These are phyloP conservation scores for Noccaea bulbosa DNA, from an alignment of 345 rosid species.

Conservation along the genomic window DNA sequence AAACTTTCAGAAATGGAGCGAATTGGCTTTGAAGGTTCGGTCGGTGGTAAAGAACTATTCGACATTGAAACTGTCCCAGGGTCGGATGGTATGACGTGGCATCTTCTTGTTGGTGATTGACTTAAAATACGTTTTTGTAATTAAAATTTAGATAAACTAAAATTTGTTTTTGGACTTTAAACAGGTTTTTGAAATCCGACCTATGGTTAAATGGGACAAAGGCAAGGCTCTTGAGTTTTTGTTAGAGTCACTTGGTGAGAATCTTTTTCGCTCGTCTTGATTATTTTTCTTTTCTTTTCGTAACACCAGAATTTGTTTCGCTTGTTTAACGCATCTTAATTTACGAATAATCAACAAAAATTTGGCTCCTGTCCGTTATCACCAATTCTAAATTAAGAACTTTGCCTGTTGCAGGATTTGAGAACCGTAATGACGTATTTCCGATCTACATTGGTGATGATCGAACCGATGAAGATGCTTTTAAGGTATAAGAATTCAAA, in stretches of 20 bases:
- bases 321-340: neutral
- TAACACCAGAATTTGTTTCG: neutral
- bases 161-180: conserved; percentile 9
- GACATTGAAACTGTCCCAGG: conserved; percentile 67
- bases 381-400: neutral
- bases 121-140: neutral
- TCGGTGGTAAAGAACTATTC: conserved; percentile 72
- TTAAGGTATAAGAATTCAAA: conserved; percentile 64
- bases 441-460: conserved; percentile 97
- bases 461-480: conserved; percentile 94
- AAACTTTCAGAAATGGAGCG: conserved; percentile 71
- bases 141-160: neutral
- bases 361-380: neutral
- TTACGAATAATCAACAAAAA: neutral
- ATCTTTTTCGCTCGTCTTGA: neutral
- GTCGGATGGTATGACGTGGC: conserved; percentile 71
- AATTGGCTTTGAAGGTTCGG: conserved; percentile 66
- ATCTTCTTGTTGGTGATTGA: conserved; percentile 18
- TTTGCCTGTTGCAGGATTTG: conserved; percentile 59
- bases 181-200: conserved; percentile 93
- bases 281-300: neutral
- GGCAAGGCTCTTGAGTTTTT: conserved; percentile 97
- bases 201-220: conserved; percentile 92
- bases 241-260: conserved; percentile 86
- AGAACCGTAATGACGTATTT: conserved; percentile 69